Percentiles rank a stretch among this genome's conserved stretches.
These are phyloP conservation scores for Alternaria metachromatica DNA, from an alignment of 2,329 filamentous ascomycete species.

Conservation along the genomic window DNA sequence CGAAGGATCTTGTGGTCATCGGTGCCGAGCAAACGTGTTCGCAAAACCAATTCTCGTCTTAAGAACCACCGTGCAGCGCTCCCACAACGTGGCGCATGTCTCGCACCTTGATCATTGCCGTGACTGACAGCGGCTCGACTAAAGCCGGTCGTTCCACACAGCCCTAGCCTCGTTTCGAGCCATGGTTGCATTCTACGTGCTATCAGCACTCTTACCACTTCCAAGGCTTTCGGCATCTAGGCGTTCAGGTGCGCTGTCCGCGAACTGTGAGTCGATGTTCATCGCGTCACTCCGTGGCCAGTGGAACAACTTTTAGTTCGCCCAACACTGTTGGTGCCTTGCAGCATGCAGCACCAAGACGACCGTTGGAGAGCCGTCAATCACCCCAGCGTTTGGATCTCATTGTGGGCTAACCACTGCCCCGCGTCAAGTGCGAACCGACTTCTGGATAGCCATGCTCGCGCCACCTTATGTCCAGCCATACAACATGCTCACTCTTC, in stretches of 20 bases:
- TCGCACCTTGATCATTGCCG: not conserved
- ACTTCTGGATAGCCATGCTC: not conserved
- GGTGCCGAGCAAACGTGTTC: not conserved
- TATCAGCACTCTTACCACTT: not conserved
- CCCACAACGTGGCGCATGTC: not conserved
- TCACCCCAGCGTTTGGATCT: not conserved
- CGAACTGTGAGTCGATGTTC: not conserved
- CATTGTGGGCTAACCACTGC: not conserved
- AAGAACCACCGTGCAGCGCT: not conserved
- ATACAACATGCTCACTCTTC: not conserved
- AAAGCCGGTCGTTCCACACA: conserved; percentile 1
- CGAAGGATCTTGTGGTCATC: not conserved
- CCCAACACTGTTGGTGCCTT: not conserved
- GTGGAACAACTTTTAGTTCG: not conserved
- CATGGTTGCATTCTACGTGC: not conserved
- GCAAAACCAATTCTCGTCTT: conserved; percentile 1
- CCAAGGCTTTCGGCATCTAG: not conserved
- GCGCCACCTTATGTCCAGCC: not conserved
- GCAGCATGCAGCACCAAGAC: not conserved
- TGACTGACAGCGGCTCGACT: not conserved
- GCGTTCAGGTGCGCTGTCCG: not conserved
- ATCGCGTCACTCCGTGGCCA: not conserved
- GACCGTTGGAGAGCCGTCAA: conserved; percentile 2
- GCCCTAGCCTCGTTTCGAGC: not conserved
- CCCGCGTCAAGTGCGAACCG: not conserved